A percentile compares a stretch with the other conserved stretches of the same genome.
Conservation (phyloP, 2,329 filamentous ascomycete species). For the Pseudogymnoascus destructans region DNA sequence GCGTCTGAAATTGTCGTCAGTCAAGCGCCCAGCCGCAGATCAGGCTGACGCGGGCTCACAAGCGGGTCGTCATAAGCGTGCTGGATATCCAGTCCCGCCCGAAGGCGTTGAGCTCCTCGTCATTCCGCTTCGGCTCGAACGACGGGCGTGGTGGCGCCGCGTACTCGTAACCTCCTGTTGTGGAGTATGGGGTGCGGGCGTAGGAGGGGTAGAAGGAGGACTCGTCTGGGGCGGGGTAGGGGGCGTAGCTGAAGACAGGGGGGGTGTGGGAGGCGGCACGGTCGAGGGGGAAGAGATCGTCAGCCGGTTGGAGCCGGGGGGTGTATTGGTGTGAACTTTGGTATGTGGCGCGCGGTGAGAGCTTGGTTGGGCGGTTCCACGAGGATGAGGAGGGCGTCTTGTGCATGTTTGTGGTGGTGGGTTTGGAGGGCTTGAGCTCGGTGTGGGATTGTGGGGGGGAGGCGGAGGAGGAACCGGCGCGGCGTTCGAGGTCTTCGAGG, state of each 20-base stretch:
- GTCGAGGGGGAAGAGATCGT: conserved; percentile 52
- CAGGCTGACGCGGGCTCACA: neutral
- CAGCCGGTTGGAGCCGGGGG: conserved; percentile 45
- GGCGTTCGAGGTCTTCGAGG: conserved; percentile 70
- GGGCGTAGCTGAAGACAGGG: conserved; percentile 52
- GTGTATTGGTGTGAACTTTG: conserved; percentile 41
- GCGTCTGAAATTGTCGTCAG: neutral
- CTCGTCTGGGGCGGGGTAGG: conserved; percentile 55
- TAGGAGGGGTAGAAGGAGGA: conserved; percentile 44
- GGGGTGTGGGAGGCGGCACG: conserved; percentile 62
- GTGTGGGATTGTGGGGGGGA: conserved; percentile 41
- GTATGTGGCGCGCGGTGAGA: conserved; percentile 28
- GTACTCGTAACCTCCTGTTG: conserved; percentile 44
- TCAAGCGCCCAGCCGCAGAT: conserved; percentile 1
- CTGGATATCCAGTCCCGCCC: conserved; percentile 48
- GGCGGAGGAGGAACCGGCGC: conserved; percentile 50
- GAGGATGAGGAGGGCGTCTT: conserved; percentile 14
- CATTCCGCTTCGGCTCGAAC: conserved; percentile 50
- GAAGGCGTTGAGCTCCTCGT: conserved; percentile 48
- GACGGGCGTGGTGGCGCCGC: conserved; percentile 29
- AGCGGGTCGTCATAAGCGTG: conserved; percentile 45
- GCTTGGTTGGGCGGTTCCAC: conserved; percentile 16
- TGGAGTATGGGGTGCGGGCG: conserved; percentile 27
- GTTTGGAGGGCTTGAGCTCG: conserved; percentile 25
- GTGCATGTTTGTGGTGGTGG: conserved; percentile 18